Base-by-base conservation (phyloP, 23 red algal species). In the Porphyridium purpureum region DNA sequence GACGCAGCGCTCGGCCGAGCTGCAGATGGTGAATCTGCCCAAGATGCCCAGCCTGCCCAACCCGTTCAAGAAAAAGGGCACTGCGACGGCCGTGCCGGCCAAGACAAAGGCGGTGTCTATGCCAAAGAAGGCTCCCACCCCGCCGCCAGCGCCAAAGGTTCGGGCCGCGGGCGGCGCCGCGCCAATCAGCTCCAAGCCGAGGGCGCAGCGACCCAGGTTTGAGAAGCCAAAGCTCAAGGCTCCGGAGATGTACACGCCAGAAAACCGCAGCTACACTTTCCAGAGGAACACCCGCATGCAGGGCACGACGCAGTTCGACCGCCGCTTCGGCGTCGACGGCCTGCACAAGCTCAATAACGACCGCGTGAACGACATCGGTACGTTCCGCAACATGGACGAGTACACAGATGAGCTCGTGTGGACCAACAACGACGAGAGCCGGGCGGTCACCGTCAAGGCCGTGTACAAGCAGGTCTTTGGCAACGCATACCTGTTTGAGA, bases 391-490 rank as follows among this genome's bases (percentile, higher is more conserved):
- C 53, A 80, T 80, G 74, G 53, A 80, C 40, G 62, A 61, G 29
- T 80, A 69, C 38, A 80, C 74, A 8, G 59, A 56, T 33, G 74
- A 80, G 21, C 50, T 60, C 24, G 17, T 80, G 3, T 80, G 74
- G 74, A 62, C 74, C 14, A 44, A 55, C 29, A 54, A 54, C 0
- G 62, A 56, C 2, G 61, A 54, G 74, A 60, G 54, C 11, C 55
- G 46, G 52, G 74, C 57, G 47, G 59, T 68, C 15, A 62, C 74
- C 9, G 31, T 17, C 29, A 40, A 68, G 29, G 74, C 33, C 4
- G 47, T 70, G 8, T 82, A 70, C 76, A 82, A 82, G 48, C 71
- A 78, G 36, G 71, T 88, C n/a, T 60, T 88, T 15, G 82, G 72
- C 33, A 76, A 88, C 35, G 82, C 70, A 19, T 54, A 88, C 49